phyloP scores from a whole-genome alignment of 1,284 basidiomycete genomes.

The Tilletia horrida region DNA sequence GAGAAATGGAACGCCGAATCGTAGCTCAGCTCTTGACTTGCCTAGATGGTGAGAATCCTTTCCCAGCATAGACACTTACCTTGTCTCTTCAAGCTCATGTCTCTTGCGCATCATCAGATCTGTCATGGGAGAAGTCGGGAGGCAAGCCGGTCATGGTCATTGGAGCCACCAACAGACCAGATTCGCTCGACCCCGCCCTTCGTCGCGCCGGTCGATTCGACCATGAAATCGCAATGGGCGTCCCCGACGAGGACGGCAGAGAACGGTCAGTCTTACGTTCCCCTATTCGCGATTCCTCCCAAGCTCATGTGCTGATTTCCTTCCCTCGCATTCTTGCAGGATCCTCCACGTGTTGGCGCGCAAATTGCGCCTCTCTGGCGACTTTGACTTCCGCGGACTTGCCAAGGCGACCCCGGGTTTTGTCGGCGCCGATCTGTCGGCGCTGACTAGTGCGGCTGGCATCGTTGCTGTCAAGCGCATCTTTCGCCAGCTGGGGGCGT shows the following conservation, averaged over 20 bases:
- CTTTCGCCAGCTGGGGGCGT: conserved; percentile 69
- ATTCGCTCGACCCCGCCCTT: conserved; percentile 87
- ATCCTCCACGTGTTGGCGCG: conserved; percentile 49
- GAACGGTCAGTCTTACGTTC: conserved; percentile 67
- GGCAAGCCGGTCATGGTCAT: conserved; percentile 78
- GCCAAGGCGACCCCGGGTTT: conserved; percentile 95
- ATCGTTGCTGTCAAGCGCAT: conserved; percentile 95
- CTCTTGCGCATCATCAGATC: conserved; percentile 56
- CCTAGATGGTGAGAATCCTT: conserved; percentile 91
- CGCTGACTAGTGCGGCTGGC: conserved; percentile 86
- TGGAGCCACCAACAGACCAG: conserved; percentile 91
- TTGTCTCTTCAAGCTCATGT: too few relatives aligned
- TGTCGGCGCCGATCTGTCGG: conserved; percentile 88
- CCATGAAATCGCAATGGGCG: conserved; percentile 95
- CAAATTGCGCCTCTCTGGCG: conserved; percentile 61
- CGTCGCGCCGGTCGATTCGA: conserved; percentile 91
- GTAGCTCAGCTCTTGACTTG: conserved; percentile 96
- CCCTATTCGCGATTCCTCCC: conserved; percentile 16
- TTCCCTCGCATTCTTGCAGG: conserved; percentile 20
- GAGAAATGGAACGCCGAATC: conserved; percentile 96
- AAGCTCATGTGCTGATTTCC: neutral
- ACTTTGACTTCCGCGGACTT: conserved; percentile 75
- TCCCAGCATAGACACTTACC: too few relatives aligned
- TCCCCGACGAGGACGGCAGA: conserved; percentile 72
- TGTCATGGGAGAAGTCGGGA: conserved; percentile 76